Evolutionary conservation across 768 basidiomycete species (phyloP).

Genomic region (Leccinellum rugosiceps): DNA sequence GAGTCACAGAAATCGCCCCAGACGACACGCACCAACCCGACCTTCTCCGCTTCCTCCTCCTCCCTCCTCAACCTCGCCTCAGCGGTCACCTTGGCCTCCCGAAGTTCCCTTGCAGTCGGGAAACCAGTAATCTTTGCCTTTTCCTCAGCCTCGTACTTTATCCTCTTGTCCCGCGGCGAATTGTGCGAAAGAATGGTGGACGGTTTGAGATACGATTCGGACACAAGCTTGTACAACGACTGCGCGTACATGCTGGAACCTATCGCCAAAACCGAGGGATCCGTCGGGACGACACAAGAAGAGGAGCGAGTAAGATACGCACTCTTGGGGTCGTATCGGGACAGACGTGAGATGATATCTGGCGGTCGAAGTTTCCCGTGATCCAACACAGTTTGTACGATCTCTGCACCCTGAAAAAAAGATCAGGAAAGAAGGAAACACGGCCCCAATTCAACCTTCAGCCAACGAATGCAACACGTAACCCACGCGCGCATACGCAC

Average conservation of each 20-base stretch:
- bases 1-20: not conserved
- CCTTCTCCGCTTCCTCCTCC: slow-evolving; percentile 69
- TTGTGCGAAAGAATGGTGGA: slow-evolving; percentile 74
- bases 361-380: slow-evolving; percentile 82
- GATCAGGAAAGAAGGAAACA: not conserved
- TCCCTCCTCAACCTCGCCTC: slow-evolving; percentile 61
- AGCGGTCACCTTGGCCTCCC: slow-evolving; percentile 67
- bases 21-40: slow-evolving; percentile 58
- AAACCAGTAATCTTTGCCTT: slow-evolving; percentile 70
- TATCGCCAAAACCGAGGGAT: not conserved
- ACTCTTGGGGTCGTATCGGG: slow-evolving; percentile 60
- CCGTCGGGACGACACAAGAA: not conserved
- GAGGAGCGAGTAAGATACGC: slow-evolving; percentile 17
- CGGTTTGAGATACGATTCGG: slow-evolving; percentile 70
- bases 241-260: slow-evolving; percentile 50
- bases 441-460: not conserved
- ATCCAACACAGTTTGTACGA: slow-evolving; percentile 74
- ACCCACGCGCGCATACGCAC: slow-evolving; percentile 41
- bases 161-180: slow-evolving; percentile 77
- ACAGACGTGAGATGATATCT: slow-evolving; percentile 58
- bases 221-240: slow-evolving; percentile 67
- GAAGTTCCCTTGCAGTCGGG: slow-evolving; percentile 76
- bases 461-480: not conserved
- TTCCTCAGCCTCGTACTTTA: slow-evolving; percentile 78
- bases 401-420: slow-evolving; percentile 60